These are phyloP conservation scores for Phascolomyces articulosus DNA, from an alignment of 371 early-diverging fungal genomes.

Conservation along the genomic window DNA sequence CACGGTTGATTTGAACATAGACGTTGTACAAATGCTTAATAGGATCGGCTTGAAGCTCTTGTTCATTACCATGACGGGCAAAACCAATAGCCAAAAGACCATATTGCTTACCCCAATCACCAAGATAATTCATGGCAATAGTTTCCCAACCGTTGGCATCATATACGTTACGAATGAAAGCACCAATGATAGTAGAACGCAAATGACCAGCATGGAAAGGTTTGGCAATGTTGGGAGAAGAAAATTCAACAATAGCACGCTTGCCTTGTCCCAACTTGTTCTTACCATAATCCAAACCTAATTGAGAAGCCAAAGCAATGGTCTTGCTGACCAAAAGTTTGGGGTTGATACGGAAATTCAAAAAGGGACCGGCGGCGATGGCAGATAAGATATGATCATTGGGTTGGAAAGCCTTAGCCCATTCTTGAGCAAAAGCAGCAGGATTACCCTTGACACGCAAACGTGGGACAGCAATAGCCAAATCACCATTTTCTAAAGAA, in stretches of 20 bases:
- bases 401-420: conserved; percentile 69
- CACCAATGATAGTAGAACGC: conserved; percentile 97
- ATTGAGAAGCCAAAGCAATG: conserved; percentile 51
- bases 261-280: conserved; percentile 72
- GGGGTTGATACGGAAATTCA: conserved; percentile 83
- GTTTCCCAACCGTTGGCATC: conserved; percentile 89
- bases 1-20: conserved; percentile 91
- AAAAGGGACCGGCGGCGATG: conserved; percentile 78
- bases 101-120: conserved; percentile 99
- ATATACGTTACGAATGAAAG: conserved; percentile 86
- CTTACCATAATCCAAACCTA: conserved; percentile 63
- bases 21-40: conserved; percentile 95
- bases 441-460: conserved; percentile 89
- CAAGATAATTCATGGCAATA: conserved; percentile 97
- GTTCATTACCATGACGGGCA: conserved; percentile 80
- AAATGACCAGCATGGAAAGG: conserved; percentile 99
- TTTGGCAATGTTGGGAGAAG: conserved; percentile 99
- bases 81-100: conserved; percentile 97
- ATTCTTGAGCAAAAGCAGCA: conserved; percentile 71
- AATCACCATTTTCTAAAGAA: conserved; percentile 71
- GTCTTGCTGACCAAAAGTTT: conserved; percentile 55
- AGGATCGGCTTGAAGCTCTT: conserved; percentile 80
- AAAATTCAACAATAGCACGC: conserved; percentile 91
- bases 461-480: conserved; percentile 85
- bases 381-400: conserved; percentile 63